These are phyloP conservation scores for Ganoderma lucidum DNA, from an alignment of 1,284 basidiomycete species.

Conservation along the genomic window DNA sequence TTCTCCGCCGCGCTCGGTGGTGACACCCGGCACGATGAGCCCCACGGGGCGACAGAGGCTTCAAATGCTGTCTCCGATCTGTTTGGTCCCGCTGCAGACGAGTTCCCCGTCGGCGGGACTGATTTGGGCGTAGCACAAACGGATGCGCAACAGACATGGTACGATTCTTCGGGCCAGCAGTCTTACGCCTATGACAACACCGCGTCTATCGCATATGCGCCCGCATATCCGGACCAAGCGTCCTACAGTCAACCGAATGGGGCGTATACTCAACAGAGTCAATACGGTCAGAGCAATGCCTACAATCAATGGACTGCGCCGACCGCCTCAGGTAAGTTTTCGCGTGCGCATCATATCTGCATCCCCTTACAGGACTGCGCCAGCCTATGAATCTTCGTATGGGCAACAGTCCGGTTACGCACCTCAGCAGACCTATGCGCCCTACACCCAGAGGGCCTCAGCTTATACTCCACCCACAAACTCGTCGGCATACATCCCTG, in stretches of 20 bases:
- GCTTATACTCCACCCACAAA: background rate
- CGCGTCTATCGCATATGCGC: slow-evolving; percentile 31
- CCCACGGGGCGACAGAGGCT: slow-evolving; percentile 27
- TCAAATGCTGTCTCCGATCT: slow-evolving; percentile 34
- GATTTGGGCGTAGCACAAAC: slow-evolving; percentile 34
- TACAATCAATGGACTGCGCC: slow-evolving; percentile 19
- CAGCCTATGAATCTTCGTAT: slow-evolving; percentile 31
- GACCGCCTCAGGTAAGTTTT: slow-evolving; percentile 20
- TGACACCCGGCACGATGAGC: slow-evolving; percentile 35
- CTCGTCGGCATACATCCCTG: background rate
- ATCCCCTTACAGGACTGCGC: background rate
- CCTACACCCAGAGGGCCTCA: slow-evolving; percentile 27
- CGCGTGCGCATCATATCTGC: background rate
- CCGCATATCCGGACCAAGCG: slow-evolving; percentile 29
- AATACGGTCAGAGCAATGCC: slow-evolving; percentile 21
- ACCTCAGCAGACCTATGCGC: slow-evolving; percentile 26
- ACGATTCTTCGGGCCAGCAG: slow-evolving; percentile 32
- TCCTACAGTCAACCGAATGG: slow-evolving; percentile 28
- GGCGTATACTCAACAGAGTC: slow-evolving; percentile 28
- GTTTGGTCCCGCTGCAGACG: slow-evolving; percentile 34
- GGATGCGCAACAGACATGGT: slow-evolving; percentile 43
- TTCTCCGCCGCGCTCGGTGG: slow-evolving; percentile 66
- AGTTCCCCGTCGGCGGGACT: slow-evolving; percentile 28
- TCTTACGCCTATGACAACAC: slow-evolving; percentile 20
- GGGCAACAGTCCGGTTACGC: slow-evolving; percentile 27